Base-by-base conservation (phyloP, 1,284 basidiomycete species). In the Ustilago curta region DNA sequence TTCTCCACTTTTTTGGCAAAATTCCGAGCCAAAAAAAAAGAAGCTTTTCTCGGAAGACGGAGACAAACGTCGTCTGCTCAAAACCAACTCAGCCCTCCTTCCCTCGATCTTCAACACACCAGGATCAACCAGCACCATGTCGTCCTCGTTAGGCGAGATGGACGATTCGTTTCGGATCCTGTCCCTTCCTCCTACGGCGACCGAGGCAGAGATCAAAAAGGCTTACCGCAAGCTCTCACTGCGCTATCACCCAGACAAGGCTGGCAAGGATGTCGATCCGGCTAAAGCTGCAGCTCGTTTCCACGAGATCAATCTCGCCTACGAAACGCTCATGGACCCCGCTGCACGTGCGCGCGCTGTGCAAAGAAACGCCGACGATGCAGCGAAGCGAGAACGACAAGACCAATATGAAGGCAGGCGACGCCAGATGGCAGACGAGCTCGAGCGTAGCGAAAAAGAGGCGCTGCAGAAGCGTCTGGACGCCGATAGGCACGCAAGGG, bases 251-350 rank as follows among this genome's bases (percentile, higher is more conserved):
- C 82, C 82, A 4, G 81, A 83, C 65, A 83, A 83, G 62, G 79
- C 66, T 19, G 60, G 68, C 47, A 76, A 74, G 42, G 76, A 84
- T 72, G 75, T 82, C 14, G 70, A 76, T 23, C 76, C 82, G 5
- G 70, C 68, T 9, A 50, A 78, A 47, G 80, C 85, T 88, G 92
- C 92, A 3, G 88, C 90, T 59, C 92, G 93, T 83, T 97, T 97
- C 84, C 93, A 95, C 83, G 90, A 92, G 69, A 89, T 97, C 59
- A 93, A 92, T 55, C 89, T 92, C 61, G 91, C 94, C 0, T 92
- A 93, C 73, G 92, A 94, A 76, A 88, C 95, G 19, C 88, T 97
- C 3, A 90, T 93, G 63, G 93, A 96, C 79, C 92, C 92, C 0
- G 87, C 91, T 8, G 90, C 92, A 54, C 90, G 94, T 23, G 88